A percentile compares a stretch with the other conserved stretches of the same genome.
phyloP scores from a whole-genome alignment of 2,329 filamentous ascomycete species.

The Colletotrichum karsti region DNA sequence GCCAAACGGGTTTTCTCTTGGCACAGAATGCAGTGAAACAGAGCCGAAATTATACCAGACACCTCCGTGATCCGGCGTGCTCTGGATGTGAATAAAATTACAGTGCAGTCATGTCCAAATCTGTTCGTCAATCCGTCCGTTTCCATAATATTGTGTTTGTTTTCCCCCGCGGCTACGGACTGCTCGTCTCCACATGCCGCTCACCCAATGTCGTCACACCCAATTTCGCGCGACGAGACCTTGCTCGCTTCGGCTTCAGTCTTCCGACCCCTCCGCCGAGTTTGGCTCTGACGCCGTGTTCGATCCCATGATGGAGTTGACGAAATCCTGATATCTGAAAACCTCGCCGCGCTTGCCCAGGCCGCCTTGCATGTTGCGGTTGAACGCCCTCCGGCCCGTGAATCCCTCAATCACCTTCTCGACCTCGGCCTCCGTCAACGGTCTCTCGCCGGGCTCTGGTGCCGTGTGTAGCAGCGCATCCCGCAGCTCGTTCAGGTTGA shows the following conservation, averaged over 20 bases:
- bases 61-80: neutral
- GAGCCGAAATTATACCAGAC: constrained; percentile 16
- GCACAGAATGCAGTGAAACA: constrained; percentile 9
- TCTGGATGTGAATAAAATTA: constrained; percentile 17
- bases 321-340: constrained; percentile 94
- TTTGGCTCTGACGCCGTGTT: constrained; percentile 46
- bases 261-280: constrained; percentile 35
- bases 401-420: constrained; percentile 90
- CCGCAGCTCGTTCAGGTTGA: constrained; percentile 83
- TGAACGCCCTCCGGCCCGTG: constrained; percentile 84
- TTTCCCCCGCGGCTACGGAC: neutral
- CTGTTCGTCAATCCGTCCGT: constrained; percentile 15
- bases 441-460: constrained; percentile 74
- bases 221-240: neutral
- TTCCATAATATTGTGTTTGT: constrained; percentile 5
- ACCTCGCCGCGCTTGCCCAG: constrained; percentile 81
- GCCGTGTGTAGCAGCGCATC: constrained; percentile 85
- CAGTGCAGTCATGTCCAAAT: constrained; percentile 12
- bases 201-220: constrained; percentile 17
- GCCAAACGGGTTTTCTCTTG: neutral
- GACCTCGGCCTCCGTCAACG: constrained; percentile 77
- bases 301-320: constrained; percentile 72
- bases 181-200: constrained; percentile 13
- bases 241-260: constrained; percentile 1
- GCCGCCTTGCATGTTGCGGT: constrained; percentile 63